Evolutionary conservation across 2,329 filamentous ascomycete genomes (phyloP).

Genomic region (Apiospora sp.): DNA sequence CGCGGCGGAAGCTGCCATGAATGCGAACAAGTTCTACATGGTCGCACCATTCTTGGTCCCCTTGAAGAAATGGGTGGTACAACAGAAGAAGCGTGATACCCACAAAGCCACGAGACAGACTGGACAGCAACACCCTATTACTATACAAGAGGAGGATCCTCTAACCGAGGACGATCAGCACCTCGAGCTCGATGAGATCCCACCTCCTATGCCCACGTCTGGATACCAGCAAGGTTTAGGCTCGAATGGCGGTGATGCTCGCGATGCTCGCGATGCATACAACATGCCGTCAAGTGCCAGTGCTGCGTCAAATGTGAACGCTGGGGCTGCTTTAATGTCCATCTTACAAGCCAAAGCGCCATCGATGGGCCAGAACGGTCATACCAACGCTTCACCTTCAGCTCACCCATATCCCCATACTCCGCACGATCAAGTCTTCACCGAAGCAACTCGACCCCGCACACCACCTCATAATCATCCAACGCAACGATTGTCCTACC

Average conservation of each 20-base stretch:
- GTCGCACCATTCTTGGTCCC: slow-evolving; percentile 90
- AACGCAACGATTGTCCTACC: slow-evolving; percentile 54
- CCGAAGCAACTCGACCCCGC: slow-evolving; percentile 59
- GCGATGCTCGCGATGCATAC: not conserved
- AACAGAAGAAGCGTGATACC: slow-evolving; percentile 78
- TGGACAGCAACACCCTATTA: slow-evolving; percentile 51
- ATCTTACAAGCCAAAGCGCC: slow-evolving; percentile 54
- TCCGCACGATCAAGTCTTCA: slow-evolving; percentile 61
- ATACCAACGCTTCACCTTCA: slow-evolving; percentile 15
- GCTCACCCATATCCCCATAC: slow-evolving; percentile 52
- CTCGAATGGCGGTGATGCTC: not conserved
- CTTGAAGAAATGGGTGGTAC: slow-evolving; percentile 89
- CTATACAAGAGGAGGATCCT: slow-evolving; percentile 59
- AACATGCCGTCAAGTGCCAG: not conserved
- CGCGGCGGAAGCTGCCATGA: slow-evolving; percentile 60
- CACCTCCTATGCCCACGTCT: not conserved
- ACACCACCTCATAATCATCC: slow-evolving; percentile 67
- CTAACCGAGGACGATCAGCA: slow-evolving; percentile 70
- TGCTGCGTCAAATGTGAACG: slow-evolving; percentile 54
- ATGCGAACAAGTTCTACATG: slow-evolving; percentile 95
- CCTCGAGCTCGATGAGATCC: slow-evolving; percentile 40
- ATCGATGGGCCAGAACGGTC: not conserved
- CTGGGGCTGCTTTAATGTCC: slow-evolving; percentile 61
- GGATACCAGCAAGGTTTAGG: not conserved
- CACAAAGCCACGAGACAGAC: slow-evolving; percentile 49